Evolutionary conservation across 2,329 filamentous ascomycete species (phyloP).

Genomic region (Phialophora macrospora): DNA sequence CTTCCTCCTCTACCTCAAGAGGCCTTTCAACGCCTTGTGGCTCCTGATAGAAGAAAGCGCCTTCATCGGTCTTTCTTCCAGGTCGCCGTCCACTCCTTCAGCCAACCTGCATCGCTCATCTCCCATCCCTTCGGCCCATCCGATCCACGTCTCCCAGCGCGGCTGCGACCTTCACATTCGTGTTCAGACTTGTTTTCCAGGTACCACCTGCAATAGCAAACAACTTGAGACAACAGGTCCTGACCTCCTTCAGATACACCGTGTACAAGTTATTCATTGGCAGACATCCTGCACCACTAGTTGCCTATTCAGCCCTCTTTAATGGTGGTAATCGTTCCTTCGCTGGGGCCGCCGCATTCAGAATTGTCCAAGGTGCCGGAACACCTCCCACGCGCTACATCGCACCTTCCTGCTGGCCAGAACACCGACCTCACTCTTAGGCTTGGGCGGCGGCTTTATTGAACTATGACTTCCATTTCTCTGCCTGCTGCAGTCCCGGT

Average conservation of each 20-base stretch:
- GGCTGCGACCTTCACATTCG: slow-evolving; percentile 12
- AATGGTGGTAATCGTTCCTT: slow-evolving; percentile 34
- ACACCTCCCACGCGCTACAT: slow-evolving; percentile 26
- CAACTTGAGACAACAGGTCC: slow-evolving; percentile 8
- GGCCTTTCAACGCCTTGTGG: slow-evolving; percentile 31
- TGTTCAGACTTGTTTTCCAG: slow-evolving; percentile 21
- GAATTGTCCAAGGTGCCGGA: slow-evolving; percentile 31
- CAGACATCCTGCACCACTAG: slow-evolving; percentile 16
- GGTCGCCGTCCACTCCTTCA: slow-evolving; percentile 41
- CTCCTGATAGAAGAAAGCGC: slow-evolving; percentile 37
- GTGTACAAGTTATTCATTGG: slow-evolving; percentile 29
- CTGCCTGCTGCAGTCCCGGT: slow-evolving; percentile 29
- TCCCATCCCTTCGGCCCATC: slow-evolving; percentile 18
- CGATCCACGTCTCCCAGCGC: slow-evolving; percentile 19
- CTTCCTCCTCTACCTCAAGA: slow-evolving; percentile 32
- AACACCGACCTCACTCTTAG: slow-evolving; percentile 11
- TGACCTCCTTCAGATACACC: slow-evolving; percentile 11
- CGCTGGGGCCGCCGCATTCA: slow-evolving; percentile 23
- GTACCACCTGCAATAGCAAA: slow-evolving; percentile 15
- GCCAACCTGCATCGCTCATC: slow-evolving; percentile 9
- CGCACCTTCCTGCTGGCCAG: slow-evolving; percentile 36
- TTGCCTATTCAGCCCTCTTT: slow-evolving; percentile 18
- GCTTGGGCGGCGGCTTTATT: slow-evolving; percentile 56
- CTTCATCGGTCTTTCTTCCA: slow-evolving; percentile 37
- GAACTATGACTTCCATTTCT: slow-evolving; percentile 47